These are phyloP conservation scores for Saccharomyces hybrid DNA, from an alignment of 1,139 yeast genomes.

Conservation along the genomic window DNA sequence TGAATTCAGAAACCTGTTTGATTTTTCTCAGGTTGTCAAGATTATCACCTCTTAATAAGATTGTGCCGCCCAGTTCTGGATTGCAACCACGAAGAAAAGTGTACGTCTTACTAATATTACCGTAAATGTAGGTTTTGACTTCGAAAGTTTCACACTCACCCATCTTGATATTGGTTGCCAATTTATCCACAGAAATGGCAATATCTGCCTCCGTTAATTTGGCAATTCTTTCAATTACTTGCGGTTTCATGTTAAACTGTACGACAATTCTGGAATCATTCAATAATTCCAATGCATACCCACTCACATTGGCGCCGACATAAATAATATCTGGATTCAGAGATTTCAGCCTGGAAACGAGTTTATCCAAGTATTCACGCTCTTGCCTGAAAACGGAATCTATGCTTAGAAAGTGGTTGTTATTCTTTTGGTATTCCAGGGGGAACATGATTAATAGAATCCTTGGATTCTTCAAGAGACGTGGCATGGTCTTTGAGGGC, in stretches of 20 bases:
- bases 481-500: conserved; percentile 77
- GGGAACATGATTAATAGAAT: conserved; percentile 85
- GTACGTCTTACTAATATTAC: conserved; percentile 57
- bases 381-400: conserved; percentile 87
- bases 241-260: conserved; percentile 71
- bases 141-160: conserved; percentile 72
- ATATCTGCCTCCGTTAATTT: conserved; percentile 80
- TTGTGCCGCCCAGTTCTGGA: conserved; percentile 69
- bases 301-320: conserved; percentile 77
- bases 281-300: conserved; percentile 66
- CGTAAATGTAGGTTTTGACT: conserved; percentile 55
- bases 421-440: conserved; percentile 71
- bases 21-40: conserved; percentile 53
- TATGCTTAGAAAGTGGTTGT: conserved; percentile 65
- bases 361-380: conserved; percentile 69
- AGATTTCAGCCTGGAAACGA: conserved; percentile 71
- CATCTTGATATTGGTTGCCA: conserved; percentile 51
- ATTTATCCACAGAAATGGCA: conserved; percentile 54
- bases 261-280: conserved; percentile 74
- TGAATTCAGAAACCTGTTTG: conserved; percentile 72
- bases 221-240: conserved; percentile 73
- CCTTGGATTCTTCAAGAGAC: conserved; percentile 54
- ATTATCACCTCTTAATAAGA: conserved; percentile 71
- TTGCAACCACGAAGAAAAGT: conserved; percentile 74
- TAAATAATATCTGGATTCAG: conserved; percentile 74